Evolutionary conservation across 1,284 basidiomycete species (phyloP).

Genomic region (Coriolopsis trogii): DNA sequence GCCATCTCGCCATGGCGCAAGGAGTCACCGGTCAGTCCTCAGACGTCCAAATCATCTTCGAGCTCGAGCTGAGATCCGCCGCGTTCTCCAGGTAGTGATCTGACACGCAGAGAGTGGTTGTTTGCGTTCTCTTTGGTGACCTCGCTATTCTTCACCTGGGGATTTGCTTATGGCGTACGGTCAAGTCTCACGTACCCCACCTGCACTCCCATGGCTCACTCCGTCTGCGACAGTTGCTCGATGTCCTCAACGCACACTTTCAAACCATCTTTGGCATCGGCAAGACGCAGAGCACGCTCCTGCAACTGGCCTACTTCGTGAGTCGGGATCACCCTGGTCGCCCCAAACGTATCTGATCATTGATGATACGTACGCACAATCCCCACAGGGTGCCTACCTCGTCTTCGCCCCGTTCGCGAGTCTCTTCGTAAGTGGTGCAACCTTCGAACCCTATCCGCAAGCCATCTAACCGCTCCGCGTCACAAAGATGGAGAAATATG

Average conservation of each 20-base stretch:
- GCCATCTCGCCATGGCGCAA: conserved; percentile 24
- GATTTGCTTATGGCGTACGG: conserved; percentile 74
- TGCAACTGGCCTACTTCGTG: conserved; percentile 86
- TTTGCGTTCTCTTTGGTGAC: conserved; percentile 76
- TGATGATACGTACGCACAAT: neutral
- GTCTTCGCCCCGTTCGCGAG: conserved; percentile 64
- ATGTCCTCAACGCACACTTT: conserved; percentile 85
- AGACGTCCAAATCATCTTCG: neutral
- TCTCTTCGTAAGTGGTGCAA: conserved; percentile 45
- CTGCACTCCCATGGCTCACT: conserved; percentile 20
- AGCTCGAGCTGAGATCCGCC: neutral
- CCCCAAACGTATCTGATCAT: neutral
- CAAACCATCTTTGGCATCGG: conserved; percentile 72
- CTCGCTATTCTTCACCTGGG: conserved; percentile 82
- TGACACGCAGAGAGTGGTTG: conserved; percentile 48
- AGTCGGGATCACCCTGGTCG: conserved; percentile 18
- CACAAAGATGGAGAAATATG: conserved; percentile 55
- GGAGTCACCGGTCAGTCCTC: conserved; percentile 41
- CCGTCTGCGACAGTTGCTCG: conserved; percentile 58
- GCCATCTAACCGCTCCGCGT: neutral
- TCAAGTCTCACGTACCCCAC: neutral
- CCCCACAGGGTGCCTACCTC: conserved; percentile 73
- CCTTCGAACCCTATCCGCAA: neutral
- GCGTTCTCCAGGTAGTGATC: conserved; percentile 44
- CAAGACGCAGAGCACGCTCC: conserved; percentile 79